Percentiles rank a stretch among this genome's conserved stretches.
These are phyloP conservation scores for Posidonia australis DNA, from an alignment of 106 monocot species.

Conservation along the genomic window DNA sequence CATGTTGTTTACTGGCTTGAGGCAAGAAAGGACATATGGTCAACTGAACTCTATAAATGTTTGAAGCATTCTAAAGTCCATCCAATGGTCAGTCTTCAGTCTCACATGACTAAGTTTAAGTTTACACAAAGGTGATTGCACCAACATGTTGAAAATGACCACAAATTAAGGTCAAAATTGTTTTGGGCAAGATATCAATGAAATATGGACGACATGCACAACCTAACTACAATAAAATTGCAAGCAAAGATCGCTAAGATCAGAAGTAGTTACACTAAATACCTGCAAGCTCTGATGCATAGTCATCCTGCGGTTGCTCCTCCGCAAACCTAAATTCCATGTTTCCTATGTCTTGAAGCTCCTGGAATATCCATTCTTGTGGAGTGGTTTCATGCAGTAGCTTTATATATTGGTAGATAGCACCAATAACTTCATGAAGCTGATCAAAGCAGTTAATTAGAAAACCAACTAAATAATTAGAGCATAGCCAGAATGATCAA, in stretches of 20 bases:
- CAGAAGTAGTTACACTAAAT: too few species aligned
- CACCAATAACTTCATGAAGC: constrained; percentile 58
- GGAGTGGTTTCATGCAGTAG: constrained; percentile 50
- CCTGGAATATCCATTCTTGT: constrained; percentile 95
- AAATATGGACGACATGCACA: background rate
- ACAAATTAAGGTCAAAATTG: too few species aligned
- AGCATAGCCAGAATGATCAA: too few species aligned
- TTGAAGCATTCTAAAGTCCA: background rate
- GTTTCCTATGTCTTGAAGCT: constrained; percentile 93
- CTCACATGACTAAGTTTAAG: too few species aligned
- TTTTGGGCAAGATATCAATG: too few species aligned
- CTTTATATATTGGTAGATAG: constrained; percentile 83
- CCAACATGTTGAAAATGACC: too few species aligned
- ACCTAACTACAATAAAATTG: too few species aligned
- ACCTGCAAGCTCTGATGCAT: constrained; percentile 91
- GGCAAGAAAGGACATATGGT: too few species aligned
- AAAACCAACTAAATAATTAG: background rate
- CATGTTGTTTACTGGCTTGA: too few species aligned
- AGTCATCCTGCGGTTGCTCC: constrained; percentile 93
- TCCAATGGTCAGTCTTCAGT: background rate
- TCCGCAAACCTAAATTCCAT: constrained; percentile 96
- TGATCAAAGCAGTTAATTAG: constrained; percentile 23
- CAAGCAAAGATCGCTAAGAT: too few species aligned
- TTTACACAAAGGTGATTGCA: too few species aligned
- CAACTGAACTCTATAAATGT: too few species aligned